Conservation (phyloP, 208 protist genomes). For the Endotrypanum monterogeii region DNA sequence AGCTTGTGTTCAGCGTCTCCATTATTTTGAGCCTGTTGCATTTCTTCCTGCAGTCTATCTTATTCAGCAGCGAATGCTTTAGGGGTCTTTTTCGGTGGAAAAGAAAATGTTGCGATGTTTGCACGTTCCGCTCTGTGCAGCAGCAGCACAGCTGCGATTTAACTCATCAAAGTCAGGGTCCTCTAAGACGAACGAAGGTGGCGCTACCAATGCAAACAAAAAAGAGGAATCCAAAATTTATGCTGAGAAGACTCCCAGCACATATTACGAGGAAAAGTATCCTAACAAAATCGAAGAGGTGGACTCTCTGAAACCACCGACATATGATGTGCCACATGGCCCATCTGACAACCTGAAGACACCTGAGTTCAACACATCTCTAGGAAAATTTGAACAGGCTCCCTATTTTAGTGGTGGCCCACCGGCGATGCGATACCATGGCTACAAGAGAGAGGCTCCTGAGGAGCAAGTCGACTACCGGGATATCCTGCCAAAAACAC, state of each 20-base stretch:
- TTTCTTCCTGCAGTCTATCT: neutral
- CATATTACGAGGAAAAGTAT: slow-evolving; percentile 78
- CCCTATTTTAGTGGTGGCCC: slow-evolving; percentile 82
- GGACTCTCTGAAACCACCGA: slow-evolving; percentile 30
- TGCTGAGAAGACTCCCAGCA: slow-evolving; percentile 31
- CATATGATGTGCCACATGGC: slow-evolving; percentile 46
- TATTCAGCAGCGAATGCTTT: neutral
- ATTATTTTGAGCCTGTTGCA: neutral
- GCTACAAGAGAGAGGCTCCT: slow-evolving; percentile 66
- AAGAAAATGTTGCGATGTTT: slow-evolving; percentile 18
- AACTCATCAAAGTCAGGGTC: slow-evolving; percentile 2
- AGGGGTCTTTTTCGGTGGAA: neutral
- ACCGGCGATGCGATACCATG: slow-evolving; percentile 78
- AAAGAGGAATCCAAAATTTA: slow-evolving; percentile 68
- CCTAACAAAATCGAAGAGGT: slow-evolving; percentile 46
- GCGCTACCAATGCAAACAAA: slow-evolving; percentile 47
- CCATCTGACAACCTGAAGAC: slow-evolving; percentile 78
- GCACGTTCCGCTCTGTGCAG: slow-evolving; percentile 12
- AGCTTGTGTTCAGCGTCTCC: neutral
- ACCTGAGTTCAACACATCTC: slow-evolving; percentile 76
- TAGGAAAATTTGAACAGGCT: slow-evolving; percentile 84
- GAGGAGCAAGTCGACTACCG: slow-evolving; percentile 59
- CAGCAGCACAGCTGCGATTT: slow-evolving; percentile 14
- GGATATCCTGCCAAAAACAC: slow-evolving; percentile 56
- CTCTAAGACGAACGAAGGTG: slow-evolving; percentile 2